Evolutionary conservation across 768 basidiomycete species (phyloP).

Genomic region (Pleurotus citrinopileatus): DNA sequence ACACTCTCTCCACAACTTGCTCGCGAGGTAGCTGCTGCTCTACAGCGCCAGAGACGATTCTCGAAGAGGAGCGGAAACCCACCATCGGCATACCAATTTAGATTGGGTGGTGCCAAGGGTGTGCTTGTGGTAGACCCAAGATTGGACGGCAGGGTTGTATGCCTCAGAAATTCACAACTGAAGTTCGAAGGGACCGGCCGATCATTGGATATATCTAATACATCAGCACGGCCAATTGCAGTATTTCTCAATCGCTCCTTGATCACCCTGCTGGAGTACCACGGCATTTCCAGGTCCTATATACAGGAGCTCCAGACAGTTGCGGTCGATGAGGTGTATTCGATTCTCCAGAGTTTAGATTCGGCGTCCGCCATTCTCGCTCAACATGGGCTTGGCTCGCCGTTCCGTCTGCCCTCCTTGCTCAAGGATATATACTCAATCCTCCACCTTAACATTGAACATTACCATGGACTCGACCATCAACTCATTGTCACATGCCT

Average conservation of each 20-base stretch:
- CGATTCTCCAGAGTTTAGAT: constrained; percentile 28
- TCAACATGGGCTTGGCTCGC: constrained; percentile 41
- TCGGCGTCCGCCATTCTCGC: constrained; percentile 36
- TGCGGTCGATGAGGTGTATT: constrained; percentile 34
- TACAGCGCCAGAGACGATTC: constrained; percentile 26
- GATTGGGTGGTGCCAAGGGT: constrained; percentile 46
- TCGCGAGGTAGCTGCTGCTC: constrained; percentile 30
- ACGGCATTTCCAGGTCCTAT: constrained; percentile 28
- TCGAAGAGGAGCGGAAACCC: constrained; percentile 13
- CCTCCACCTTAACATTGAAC: constrained; percentile 25
- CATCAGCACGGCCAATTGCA: constrained; percentile 38
- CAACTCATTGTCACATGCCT: constrained; percentile 34
- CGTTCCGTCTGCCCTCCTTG: constrained; percentile 42
- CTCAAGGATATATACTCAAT: constrained; percentile 32
- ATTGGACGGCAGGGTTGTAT: constrained; percentile 30
- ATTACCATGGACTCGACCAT: constrained; percentile 17
- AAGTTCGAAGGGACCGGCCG: constrained; percentile 42
- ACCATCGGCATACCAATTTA: constrained; percentile 43
- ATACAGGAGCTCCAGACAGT: constrained; percentile 35
- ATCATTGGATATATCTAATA: constrained; percentile 46
- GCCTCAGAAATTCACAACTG: constrained; percentile 41
- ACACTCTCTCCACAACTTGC: constrained; percentile 37
- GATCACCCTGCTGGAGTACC: constrained; percentile 46
- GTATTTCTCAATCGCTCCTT: constrained; percentile 47
- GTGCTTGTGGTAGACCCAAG: constrained; percentile 42